Percentiles rank a stretch among this genome's conserved stretches.
phyloP scores from a whole-genome alignment of 1,139 yeast genomes.

The Suhomyces bokatorum region DNA sequence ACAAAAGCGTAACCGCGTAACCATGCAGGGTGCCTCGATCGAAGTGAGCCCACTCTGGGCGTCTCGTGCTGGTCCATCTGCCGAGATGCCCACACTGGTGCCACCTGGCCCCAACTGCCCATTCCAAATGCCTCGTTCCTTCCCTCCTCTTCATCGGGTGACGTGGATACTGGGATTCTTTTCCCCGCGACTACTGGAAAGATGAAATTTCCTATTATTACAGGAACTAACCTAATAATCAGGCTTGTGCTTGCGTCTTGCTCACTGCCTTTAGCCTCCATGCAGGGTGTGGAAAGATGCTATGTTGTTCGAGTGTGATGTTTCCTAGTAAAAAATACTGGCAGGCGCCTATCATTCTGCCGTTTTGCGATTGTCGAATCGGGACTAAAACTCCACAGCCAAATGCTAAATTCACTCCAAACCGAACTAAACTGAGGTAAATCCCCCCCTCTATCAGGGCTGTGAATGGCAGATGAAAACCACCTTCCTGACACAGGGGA shows the following conservation, averaged over 20 bases:
- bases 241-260: slow-evolving; percentile 5
- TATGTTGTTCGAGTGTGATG: neutral
- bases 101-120: slow-evolving; percentile 2
- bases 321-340: neutral
- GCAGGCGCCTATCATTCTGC: slow-evolving; percentile 1
- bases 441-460: neutral
- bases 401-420: slow-evolving; percentile 1
- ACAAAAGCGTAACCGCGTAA: slow-evolving; percentile 2
- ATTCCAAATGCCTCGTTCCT: neutral
- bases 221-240: neutral
- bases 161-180: neutral
- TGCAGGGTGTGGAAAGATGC: slow-evolving; percentile 9
- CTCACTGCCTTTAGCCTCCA: slow-evolving; percentile 2
- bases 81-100: neutral
- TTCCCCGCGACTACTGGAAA: neutral
- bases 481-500: neutral
- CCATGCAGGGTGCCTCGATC: neutral
- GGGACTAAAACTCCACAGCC: slow-evolving; percentile 1
- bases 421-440: slow-evolving; percentile 2
- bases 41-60: neutral
- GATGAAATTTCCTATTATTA: slow-evolving; percentile 4
- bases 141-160: neutral
- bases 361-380: slow-evolving; percentile 1
- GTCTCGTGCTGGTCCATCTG: neutral
- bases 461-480: neutral